A percentile compares a stretch with the other conserved stretches of the same genome.
These are phyloP conservation scores for Cinchona pubescens DNA, from an alignment of 257 asterid genomes.

Conservation along the genomic window DNA sequence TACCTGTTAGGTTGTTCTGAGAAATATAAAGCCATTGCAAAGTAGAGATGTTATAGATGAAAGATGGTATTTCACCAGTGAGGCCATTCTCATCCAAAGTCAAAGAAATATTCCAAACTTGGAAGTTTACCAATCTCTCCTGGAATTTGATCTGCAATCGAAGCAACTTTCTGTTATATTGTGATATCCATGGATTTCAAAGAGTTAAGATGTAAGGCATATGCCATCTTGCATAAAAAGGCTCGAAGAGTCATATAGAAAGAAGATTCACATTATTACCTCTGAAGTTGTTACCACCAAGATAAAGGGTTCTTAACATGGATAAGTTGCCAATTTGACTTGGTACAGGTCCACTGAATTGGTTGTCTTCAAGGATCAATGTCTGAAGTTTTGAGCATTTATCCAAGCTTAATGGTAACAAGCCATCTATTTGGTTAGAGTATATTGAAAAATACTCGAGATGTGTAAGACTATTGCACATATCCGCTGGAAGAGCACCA, in stretches of 20 bases:
- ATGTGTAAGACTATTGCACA: background rate
- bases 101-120: constrained; percentile 7
- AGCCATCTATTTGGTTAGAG: constrained; percentile 12
- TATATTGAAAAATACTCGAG: constrained; percentile 18
- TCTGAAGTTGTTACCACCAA: constrained; percentile 29
- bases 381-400: constrained; percentile 19
- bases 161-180: background rate
- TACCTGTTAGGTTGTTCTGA: constrained; percentile 24
- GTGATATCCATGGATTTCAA: background rate
- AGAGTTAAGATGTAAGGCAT: background rate
- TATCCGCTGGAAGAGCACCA: constrained; percentile 22
- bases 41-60: constrained; percentile 32
- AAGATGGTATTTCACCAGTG: constrained; percentile 32
- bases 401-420: constrained; percentile 21
- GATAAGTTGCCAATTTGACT: constrained; percentile 35
- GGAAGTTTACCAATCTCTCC: constrained; percentile 11
- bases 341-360: constrained; percentile 28
- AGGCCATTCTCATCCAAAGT: constrained; percentile 11
- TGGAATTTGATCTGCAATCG: constrained; percentile 14
- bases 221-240: background rate
- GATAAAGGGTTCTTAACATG: constrained; percentile 13
- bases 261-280: constrained; percentile 13
- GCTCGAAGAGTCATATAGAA: too few species aligned
- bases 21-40: constrained; percentile 21
- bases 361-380: constrained; percentile 20